These are phyloP conservation scores for Nakazawaea populi DNA, from an alignment of 805 yeast genomes.

Conservation along the genomic window DNA sequence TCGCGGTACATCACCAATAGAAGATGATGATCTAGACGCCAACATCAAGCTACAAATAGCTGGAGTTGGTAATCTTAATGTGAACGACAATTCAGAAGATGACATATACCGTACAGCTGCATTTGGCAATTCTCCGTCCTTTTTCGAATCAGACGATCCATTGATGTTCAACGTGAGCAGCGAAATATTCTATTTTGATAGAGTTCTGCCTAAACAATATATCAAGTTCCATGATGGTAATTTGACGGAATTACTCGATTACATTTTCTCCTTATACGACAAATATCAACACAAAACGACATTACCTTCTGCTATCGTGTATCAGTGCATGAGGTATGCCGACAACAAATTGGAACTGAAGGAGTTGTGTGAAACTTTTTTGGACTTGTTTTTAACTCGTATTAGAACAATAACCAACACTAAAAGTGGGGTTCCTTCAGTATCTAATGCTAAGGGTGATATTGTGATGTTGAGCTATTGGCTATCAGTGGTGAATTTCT, in stretches of 20 bases:
- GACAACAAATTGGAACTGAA: constrained; percentile 49
- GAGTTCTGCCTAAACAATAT: constrained; percentile 50
- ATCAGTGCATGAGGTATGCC: constrained; percentile 66
- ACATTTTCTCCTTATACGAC: constrained; percentile 38
- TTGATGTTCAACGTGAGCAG: background rate
- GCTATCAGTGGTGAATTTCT: constrained; percentile 74
- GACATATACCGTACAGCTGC: constrained; percentile 18
- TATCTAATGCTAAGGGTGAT: constrained; percentile 43
- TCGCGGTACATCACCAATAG: constrained; percentile 8
- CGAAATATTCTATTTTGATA: constrained; percentile 50
- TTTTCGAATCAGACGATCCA: constrained; percentile 26
- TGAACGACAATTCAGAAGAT: constrained; percentile 14
- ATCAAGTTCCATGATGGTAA: constrained; percentile 56
- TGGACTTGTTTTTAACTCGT: constrained; percentile 56
- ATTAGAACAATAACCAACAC: constrained; percentile 56
- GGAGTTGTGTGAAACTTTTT: constrained; percentile 50
- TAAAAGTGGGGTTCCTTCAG: constrained; percentile 50
- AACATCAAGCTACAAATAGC: constrained; percentile 36
- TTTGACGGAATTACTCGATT: constrained; percentile 43
- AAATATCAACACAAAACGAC: constrained; percentile 42
- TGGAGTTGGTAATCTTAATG: constrained; percentile 19
- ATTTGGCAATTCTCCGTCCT: constrained; percentile 26
- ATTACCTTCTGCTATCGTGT: constrained; percentile 64
- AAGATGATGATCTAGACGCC: constrained; percentile 23
- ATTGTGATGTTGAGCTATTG: constrained; percentile 76